Percentiles rank a stretch among this genome's conserved stretches.
Evolutionary conservation across 2,329 filamentous ascomycete genomes (phyloP).

Genomic region (Xylariaceae sp.): DNA sequence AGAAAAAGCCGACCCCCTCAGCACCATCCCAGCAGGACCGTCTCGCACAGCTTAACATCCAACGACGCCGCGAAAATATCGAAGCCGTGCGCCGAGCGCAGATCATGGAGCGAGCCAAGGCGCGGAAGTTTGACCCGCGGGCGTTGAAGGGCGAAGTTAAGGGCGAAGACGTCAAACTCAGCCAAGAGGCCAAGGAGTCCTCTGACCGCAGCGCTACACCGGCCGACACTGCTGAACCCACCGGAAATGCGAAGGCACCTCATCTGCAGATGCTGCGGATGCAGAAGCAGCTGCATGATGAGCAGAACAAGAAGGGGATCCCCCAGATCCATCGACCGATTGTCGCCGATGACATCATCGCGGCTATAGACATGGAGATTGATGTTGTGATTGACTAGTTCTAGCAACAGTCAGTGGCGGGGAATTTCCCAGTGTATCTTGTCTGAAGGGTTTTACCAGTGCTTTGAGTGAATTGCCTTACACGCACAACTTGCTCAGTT

Average conservation of each 20-base stretch:
- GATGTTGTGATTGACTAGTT: constrained; percentile 72
- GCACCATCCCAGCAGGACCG: constrained; percentile 69
- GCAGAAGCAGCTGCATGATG: constrained; percentile 43
- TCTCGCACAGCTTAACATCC: constrained; percentile 74
- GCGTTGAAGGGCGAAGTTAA: constrained; percentile 59
- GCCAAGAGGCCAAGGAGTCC: constrained; percentile 56
- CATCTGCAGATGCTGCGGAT: constrained; percentile 51
- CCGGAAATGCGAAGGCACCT: constrained; percentile 43
- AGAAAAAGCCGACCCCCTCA: constrained; percentile 48
- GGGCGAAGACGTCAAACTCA: constrained; percentile 58
- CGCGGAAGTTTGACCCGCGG: constrained; percentile 55
- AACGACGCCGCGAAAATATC: constrained; percentile 79
- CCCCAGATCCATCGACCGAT: constrained; percentile 71
- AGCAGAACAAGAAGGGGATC: constrained; percentile 58
- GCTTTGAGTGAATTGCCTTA: neutral
- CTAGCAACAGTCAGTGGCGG: neutral
- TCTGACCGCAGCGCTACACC: constrained; percentile 43
- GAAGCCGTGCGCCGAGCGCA: constrained; percentile 89
- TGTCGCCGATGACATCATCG: constrained; percentile 90
- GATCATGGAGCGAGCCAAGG: constrained; percentile 67
- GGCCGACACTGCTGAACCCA: constrained; percentile 35
- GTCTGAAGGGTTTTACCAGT: neutral
- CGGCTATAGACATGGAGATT: constrained; percentile 80
- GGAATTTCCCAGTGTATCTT: neutral
- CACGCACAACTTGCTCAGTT: too few relatives aligned